Evolutionary conservation across 805 yeast genomes (phyloP).

Genomic region (Isabelozyma heimii): DNA sequence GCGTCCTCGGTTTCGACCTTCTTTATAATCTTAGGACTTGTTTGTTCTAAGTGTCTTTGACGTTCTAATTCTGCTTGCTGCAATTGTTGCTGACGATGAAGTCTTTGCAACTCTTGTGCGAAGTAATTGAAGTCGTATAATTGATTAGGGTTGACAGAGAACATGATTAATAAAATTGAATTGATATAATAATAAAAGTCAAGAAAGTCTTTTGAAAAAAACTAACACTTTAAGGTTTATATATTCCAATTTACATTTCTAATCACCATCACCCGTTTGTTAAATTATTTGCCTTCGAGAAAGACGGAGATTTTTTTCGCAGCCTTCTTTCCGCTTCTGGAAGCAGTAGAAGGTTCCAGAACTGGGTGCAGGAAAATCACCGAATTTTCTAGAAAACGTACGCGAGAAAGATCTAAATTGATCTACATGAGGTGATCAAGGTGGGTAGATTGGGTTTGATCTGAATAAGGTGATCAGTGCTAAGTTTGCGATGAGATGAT

Average conservation of each 20-base stretch:
- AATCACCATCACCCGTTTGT: background rate
- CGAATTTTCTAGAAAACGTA: background rate
- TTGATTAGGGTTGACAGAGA: conserved; percentile 3
- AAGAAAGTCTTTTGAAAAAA: too few relatives aligned
- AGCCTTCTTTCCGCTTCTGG: background rate
- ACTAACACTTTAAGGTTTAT: background rate
- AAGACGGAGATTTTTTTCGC: background rate
- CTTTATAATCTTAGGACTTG: conserved; percentile 30
- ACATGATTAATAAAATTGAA: conserved; percentile 2
- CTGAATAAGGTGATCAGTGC: too few relatives aligned
- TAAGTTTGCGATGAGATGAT: too few relatives aligned
- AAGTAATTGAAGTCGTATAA: conserved; percentile 9
- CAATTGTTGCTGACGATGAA: conserved; percentile 1
- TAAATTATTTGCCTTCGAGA: background rate
- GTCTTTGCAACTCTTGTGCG: conserved; percentile 5
- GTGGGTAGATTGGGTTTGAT: too few relatives aligned
- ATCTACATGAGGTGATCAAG: too few relatives aligned
- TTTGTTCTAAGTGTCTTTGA: conserved; percentile 4
- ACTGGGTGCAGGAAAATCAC: background rate
- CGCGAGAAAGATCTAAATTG: background rate
- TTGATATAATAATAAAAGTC: background rate
- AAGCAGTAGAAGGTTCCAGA: background rate
- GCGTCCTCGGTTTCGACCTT: conserved; percentile 32
- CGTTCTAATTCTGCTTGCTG: background rate
- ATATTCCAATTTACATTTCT: background rate